Evolutionary conservation across 2,329 filamentous ascomycete species (phyloP).

Genomic region (Emergomyces pasteurianus): DNA sequence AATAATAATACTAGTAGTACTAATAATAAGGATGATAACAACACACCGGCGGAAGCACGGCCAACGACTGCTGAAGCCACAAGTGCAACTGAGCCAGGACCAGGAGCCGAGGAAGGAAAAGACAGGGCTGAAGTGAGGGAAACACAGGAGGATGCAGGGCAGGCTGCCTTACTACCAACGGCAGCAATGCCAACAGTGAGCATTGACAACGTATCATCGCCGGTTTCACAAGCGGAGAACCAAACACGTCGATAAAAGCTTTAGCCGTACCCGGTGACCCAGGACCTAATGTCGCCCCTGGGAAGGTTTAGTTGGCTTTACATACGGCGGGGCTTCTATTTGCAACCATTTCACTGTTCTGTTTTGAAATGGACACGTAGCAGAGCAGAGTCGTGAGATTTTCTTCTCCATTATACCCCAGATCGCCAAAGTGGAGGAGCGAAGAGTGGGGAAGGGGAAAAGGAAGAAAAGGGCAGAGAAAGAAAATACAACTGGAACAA

Average conservation of each 20-base stretch:
- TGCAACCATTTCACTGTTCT: neutral
- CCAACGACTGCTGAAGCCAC: slow-evolving; percentile 30
- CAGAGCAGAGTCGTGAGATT: neutral
- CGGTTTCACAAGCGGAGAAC: neutral
- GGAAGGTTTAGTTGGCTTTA: neutral
- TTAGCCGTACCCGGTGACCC: neutral
- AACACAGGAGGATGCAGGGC: slow-evolving; percentile 24
- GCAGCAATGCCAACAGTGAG: neutral
- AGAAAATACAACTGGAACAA: neutral
- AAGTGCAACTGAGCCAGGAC: neutral
- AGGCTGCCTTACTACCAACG: slow-evolving; percentile 4
- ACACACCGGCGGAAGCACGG: slow-evolving; percentile 22
- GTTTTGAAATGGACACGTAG: neutral
- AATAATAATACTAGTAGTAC: neutral
- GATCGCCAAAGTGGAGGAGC: neutral
- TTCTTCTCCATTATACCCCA: neutral
- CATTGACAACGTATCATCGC: neutral
- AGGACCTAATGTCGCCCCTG: neutral
- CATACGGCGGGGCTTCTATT: neutral
- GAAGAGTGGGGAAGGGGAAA: neutral
- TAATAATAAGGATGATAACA: slow-evolving; percentile 3
- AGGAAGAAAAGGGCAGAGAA: neutral
- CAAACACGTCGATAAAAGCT: neutral
- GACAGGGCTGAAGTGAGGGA: slow-evolving; percentile 30
- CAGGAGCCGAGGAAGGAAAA: slow-evolving; percentile 5